Conservation (phyloP, 805 yeast genomes). For the Pichia cabralensis region DNA sequence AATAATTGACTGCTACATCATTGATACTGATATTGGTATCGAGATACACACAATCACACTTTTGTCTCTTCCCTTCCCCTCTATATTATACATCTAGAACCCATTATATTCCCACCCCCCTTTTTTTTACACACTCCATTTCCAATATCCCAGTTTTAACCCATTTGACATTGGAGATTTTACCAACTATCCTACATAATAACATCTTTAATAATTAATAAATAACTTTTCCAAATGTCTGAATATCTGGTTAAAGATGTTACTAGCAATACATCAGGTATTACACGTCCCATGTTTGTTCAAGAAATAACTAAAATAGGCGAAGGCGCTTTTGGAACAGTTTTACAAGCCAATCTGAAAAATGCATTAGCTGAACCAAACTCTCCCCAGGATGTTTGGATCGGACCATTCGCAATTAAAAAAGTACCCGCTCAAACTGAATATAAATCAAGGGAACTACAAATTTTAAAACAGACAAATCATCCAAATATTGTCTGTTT, state of each 20-base stretch:
- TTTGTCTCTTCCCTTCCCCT: no score
- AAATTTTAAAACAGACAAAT: constrained; percentile 59
- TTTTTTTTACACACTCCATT: no score
- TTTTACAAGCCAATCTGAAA: constrained; percentile 55
- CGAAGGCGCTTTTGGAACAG: constrained; percentile 83
- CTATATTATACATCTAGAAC: no score
- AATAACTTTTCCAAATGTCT: constrained; percentile 1
- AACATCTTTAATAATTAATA: background rate
- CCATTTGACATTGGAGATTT: no score
- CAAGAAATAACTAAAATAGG: constrained; percentile 69
- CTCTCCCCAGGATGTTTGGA: constrained; percentile 32
- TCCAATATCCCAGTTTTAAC: no score
- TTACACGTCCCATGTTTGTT: constrained; percentile 51
- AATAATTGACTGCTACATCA: no score
- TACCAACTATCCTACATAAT: background rate
- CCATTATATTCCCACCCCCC: no score
- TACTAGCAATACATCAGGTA: constrained; percentile 46
- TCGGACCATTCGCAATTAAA: constrained; percentile 78
- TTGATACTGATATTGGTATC: no score
- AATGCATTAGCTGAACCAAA: constrained; percentile 15
- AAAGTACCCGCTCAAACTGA: constrained; percentile 84
- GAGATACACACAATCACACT: no score
- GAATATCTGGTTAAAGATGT: constrained; percentile 50
- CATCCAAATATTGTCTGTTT: constrained; percentile 74
- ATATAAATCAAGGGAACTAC: constrained; percentile 73